These are phyloP conservation scores for Rhododendron kiyosumense DNA, from an alignment of 148 eudicot genomes.

Conservation along the genomic window DNA sequence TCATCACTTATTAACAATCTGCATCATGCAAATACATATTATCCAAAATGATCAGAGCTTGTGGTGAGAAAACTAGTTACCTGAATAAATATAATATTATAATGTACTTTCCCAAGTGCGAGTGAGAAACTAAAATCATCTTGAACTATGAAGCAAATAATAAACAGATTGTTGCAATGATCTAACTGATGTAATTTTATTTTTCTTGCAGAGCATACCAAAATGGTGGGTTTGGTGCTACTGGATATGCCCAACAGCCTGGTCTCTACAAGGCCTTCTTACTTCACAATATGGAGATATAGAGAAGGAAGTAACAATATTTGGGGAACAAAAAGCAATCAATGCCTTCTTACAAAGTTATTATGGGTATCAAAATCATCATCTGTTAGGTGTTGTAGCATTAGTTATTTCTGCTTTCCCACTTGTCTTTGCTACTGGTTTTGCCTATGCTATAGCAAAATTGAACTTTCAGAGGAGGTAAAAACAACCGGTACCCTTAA, in stretches of 20 bases:
- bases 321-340: slow-evolving; percentile 15
- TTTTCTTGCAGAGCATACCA: slow-evolving; percentile 5
- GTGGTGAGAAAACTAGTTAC: neutral
- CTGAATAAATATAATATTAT: neutral
- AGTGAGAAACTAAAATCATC: neutral
- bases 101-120: neutral
- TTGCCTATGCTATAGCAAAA: slow-evolving; percentile 15
- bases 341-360: slow-evolving; percentile 12
- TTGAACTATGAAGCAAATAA: neutral
- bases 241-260: slow-evolving; percentile 17
- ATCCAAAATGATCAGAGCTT: neutral
- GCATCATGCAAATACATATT: neutral
- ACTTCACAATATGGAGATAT: slow-evolving; percentile 19
- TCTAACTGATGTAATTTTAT: neutral
- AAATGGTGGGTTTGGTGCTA: slow-evolving; percentile 16
- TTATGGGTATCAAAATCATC: slow-evolving; percentile 9
- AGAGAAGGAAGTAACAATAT: neutral
- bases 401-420: slow-evolving; percentile 17
- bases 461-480: slow-evolving; percentile 23
- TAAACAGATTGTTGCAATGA: neutral
- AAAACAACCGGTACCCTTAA: neutral
- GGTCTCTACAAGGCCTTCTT: slow-evolving; percentile 14
- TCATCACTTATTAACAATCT: neutral
- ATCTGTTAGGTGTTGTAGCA: slow-evolving; percentile 6
- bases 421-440: slow-evolving; percentile 14